A percentile compares a stretch with the other conserved stretches of the same genome.
Conservation (phyloP, 2,329 filamentous ascomycete genomes). For the Ampelomyces quisqualis region DNA sequence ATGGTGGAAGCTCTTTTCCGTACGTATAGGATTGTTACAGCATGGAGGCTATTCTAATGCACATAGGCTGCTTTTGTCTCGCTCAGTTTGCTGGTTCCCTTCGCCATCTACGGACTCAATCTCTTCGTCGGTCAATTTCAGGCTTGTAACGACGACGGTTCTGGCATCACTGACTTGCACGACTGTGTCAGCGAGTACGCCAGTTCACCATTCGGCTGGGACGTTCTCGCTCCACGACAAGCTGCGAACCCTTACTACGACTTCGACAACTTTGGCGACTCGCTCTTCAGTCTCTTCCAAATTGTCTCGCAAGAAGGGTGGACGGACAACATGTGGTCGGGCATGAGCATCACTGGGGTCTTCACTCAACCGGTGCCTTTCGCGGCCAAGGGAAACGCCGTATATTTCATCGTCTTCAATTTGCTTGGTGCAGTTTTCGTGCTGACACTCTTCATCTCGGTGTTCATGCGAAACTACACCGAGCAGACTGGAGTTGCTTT, state of each 20-base stretch:
- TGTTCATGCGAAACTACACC: constrained; percentile 99
- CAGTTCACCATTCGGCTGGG: constrained; percentile 78
- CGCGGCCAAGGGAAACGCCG: constrained; percentile 75
- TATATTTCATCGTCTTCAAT: constrained; percentile 97
- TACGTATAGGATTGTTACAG: constrained; percentile 50
- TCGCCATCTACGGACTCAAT: constrained; percentile 93
- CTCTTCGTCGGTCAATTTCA: constrained; percentile 83
- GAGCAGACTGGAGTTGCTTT: constrained; percentile 98
- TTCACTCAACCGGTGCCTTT: constrained; percentile 71
- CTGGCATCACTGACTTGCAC: constrained; percentile 59
- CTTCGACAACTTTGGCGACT: constrained; percentile 93
- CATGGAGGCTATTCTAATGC: constrained; percentile 12
- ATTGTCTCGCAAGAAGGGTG: constrained; percentile 99
- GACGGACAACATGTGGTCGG: constrained; percentile 86
- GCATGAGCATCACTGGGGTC: constrained; percentile 75
- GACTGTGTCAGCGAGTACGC: constrained; percentile 85
- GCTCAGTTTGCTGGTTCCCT: constrained; percentile 88
- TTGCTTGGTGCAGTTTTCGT: constrained; percentile 94
- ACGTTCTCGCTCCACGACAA: constrained; percentile 77
- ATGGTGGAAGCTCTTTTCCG: constrained; percentile 88
- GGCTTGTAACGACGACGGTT: constrained; percentile 71
- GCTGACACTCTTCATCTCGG: constrained; percentile 93
- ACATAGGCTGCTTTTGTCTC: constrained; percentile 83
- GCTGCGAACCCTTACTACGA: constrained; percentile 81
- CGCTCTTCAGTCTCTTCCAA: constrained; percentile 95